phyloP scores from a whole-genome alignment of 352 stramenopile species.

The Pelagophyceae sp. region DNA sequence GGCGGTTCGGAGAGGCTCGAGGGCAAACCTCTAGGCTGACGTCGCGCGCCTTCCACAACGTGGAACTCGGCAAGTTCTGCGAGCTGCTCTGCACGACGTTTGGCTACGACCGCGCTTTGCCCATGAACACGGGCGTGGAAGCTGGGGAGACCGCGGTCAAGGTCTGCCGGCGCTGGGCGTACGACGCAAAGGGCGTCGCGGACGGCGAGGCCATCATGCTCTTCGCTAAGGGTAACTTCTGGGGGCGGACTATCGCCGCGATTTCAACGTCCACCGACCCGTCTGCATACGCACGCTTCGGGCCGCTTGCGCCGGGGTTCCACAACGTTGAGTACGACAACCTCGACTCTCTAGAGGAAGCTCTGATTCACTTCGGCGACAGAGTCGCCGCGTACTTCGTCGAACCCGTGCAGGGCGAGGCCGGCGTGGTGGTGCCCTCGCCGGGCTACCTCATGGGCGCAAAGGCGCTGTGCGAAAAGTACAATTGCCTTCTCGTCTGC shows the following conservation, averaged over 20 bases:
- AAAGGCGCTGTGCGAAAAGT: constrained; percentile 82
- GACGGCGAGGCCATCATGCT: constrained; percentile 78
- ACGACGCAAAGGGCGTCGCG: constrained; percentile 90
- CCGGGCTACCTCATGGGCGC: constrained; percentile 84
- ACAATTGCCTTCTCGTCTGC: constrained; percentile 97
- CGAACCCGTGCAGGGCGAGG: constrained; percentile 97
- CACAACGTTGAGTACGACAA: constrained; percentile 81
- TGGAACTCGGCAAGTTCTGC: constrained; percentile 89
- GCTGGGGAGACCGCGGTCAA: constrained; percentile 96
- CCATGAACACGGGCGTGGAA: constrained; percentile 99
- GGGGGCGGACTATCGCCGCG: constrained; percentile 91
- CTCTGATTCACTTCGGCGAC: constrained; percentile 45
- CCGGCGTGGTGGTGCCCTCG: constrained; percentile 90
- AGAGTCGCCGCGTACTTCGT: constrained; percentile 98
- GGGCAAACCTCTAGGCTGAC: too few relatives aligned
- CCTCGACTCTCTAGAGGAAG: constrained; percentile 62
- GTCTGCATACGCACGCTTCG: constrained; percentile 70
- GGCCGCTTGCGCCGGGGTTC: constrained; percentile 96
- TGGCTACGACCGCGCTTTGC: constrained; percentile 91
- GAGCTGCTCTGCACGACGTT: constrained; percentile 94
- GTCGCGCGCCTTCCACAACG: constrained; percentile 96
- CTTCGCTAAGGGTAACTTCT: constrained; percentile 98
- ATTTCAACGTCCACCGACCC: constrained; percentile 87
- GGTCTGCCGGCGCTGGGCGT: constrained; percentile 86
- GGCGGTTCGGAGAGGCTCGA: too few relatives aligned